A percentile compares a stretch with the other conserved stretches of the same genome.
phyloP scores from a whole-genome alignment of 169 alveolate species.

The Cardiosporidium cionae region DNA sequence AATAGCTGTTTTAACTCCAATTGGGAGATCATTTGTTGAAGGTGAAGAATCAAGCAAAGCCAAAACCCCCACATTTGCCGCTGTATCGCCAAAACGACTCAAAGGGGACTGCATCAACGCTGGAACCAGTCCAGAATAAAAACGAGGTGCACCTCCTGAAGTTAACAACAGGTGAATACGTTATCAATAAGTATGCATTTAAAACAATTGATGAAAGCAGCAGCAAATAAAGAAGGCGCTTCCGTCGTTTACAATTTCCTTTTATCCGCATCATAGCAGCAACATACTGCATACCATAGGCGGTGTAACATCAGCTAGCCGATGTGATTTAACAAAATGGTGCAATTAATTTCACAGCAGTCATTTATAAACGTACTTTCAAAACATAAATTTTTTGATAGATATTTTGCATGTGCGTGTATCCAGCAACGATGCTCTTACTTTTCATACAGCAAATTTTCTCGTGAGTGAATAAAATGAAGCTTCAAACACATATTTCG shows the following conservation, averaged over 20 bases:
- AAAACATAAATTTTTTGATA: too few species aligned
- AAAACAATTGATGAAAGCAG: not conserved
- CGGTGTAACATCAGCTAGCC: too few species aligned
- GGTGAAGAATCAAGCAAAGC: constrained; percentile 41
- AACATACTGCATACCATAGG: too few species aligned
- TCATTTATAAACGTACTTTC: too few species aligned
- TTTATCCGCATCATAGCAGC: too few species aligned
- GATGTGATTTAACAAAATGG: too few species aligned
- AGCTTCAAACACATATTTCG: too few species aligned
- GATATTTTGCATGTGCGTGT: too few species aligned
- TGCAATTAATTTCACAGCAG: too few species aligned
- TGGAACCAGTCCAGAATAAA: constrained; percentile 66
- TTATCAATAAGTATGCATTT: not conserved
- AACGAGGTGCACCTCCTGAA: constrained; percentile 61
- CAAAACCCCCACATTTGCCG: constrained; percentile 56
- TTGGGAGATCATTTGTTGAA: constrained; percentile 44
- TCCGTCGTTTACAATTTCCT: not conserved
- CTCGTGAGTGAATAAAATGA: too few species aligned
- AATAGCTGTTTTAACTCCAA: constrained; percentile 54
- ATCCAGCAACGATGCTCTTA: too few species aligned
- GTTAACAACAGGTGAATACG: not conserved
- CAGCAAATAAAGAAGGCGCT: not conserved
- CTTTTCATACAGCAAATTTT: too few species aligned
- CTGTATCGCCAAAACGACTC: constrained; percentile 74
- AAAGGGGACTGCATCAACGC: constrained; percentile 69